Evolutionary conservation across 2,329 filamentous ascomycete species (phyloP), one percentile per base, ranked within the genome.

Genomic region (Penicillium sp.): DNA sequence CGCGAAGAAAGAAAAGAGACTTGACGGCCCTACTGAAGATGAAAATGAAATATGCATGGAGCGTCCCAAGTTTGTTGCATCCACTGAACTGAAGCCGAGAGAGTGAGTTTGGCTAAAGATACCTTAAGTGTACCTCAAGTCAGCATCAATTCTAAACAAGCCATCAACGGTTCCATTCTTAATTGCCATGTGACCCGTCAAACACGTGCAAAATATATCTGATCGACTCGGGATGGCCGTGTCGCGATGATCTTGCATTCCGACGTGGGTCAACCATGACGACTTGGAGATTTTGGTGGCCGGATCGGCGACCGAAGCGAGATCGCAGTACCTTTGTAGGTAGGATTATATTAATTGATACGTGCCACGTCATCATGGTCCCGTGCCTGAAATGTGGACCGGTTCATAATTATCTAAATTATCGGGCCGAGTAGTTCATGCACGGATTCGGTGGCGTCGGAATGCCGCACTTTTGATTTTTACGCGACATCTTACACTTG

Each of bases 241-340:
- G 39, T 24, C 14, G 16, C n/a, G 14, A 35, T 7, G 9, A 36
- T 48, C 28, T 10, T n/a, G 30, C 30, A 43, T 43, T 48, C 46
- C 39, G 33, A 24, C 38, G 46, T 48, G 46, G 46, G 30, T 48
- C 46, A 43, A 30, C 30, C 38, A 48, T 38, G 27, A 35, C n/a
- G 11, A 36, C 33, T 20, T 20, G 33, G 33, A 36, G 2, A 3
- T 20, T 20, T 13, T 16, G 13, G 35, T 16, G 20, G 4, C 41
- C 24, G 13, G 31, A 35, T 24, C 40, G 31, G 22, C 36, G 1
- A 20, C n/a, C 8, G 31, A 39, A n/a, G 4, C 4, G 31, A 35
- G 5, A 22, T 5, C 18, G 18, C 8, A 5, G 20, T 16, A 10
- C 3, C 39, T 27, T 41, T 27, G 22, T 22, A 14, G 20, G 7